Conservation (phyloP, 352 stramenopile genomes). For the Phytophthora europaea region DNA sequence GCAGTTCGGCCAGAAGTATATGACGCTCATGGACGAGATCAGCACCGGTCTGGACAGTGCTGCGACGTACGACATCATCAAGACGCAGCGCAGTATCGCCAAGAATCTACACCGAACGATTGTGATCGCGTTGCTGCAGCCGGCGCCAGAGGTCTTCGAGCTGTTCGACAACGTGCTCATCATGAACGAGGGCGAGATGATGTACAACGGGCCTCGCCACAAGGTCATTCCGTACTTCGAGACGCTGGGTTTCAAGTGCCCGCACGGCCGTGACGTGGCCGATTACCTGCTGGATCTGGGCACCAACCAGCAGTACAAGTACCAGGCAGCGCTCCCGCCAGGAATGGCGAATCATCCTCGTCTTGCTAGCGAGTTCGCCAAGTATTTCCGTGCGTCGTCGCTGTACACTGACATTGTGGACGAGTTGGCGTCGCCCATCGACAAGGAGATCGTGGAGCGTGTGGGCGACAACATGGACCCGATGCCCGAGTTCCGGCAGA, state of each 20-base stretch:
- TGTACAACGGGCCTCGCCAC: conserved; percentile 83
- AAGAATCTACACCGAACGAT: conserved; percentile 42
- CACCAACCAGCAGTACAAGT: conserved; percentile 45
- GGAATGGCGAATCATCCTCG: conserved; percentile 28
- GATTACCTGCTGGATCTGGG: conserved; percentile 56
- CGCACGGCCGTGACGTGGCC: conserved; percentile 37
- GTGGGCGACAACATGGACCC: conserved; percentile 27
- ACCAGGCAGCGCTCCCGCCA: conserved; percentile 27
- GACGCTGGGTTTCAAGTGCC: conserved; percentile 42
- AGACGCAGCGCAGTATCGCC: conserved; percentile 40
- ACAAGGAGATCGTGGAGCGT: conserved; percentile 22
- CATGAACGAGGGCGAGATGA: conserved; percentile 85
- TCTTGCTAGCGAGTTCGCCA: conserved; percentile 31
- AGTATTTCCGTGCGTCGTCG: conserved; percentile 32
- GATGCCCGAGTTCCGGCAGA: conserved; percentile 51
- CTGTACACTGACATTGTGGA: conserved; percentile 28
- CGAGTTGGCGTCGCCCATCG: conserved; percentile 22
- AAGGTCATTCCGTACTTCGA: conserved; percentile 78
- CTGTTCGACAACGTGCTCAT: conserved; percentile 51
- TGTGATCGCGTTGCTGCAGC: conserved; percentile 82
- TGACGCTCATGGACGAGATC: conserved; percentile 91
- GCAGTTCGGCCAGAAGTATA: conserved; percentile 68
- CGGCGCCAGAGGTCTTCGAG: conserved; percentile 67
- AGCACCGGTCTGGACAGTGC: conserved; percentile 91
- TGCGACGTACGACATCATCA: conserved; percentile 80